These are phyloP conservation scores for Eutypa lata DNA, from an alignment of 2,329 filamentous ascomycete species.

Conservation along the genomic window DNA sequence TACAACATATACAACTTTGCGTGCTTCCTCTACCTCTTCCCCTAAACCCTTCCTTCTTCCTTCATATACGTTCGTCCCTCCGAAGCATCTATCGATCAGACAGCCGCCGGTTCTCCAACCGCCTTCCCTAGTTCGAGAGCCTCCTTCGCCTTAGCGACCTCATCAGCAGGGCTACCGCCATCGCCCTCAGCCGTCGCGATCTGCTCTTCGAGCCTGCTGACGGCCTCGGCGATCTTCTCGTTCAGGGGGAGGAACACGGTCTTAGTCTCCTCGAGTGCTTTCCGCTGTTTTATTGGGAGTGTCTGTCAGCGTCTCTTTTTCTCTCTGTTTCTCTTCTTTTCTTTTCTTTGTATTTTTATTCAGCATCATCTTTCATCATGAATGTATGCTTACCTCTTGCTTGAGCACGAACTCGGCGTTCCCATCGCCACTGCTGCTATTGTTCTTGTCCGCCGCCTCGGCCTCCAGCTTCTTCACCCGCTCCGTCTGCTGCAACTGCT, in stretches of 20 bases:
- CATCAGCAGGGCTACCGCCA: constrained; percentile 41
- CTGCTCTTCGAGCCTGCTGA: constrained; percentile 71
- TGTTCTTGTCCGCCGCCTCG: constrained; percentile 56
- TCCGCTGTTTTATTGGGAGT: constrained; percentile 51
- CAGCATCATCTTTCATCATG: too few relatives aligned
- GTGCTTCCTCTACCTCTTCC: too few relatives aligned
- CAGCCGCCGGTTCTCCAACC: constrained; percentile 23
- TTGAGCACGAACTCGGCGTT: constrained; percentile 78
- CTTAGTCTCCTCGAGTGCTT: constrained; percentile 83
- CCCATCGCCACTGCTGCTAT: constrained; percentile 55
- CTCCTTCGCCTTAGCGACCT: constrained; percentile 55
- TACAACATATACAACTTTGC: too few relatives aligned
- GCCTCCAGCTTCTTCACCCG: constrained; percentile 67
- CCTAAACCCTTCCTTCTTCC: too few relatives aligned
- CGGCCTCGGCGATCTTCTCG: constrained; percentile 67
- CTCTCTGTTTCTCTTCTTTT: too few relatives aligned
- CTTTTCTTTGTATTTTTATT: too few relatives aligned
- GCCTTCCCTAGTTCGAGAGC: constrained; percentile 49
- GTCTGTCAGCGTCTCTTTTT: not conserved
- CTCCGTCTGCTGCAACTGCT: constrained; percentile 71
- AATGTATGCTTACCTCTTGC: constrained; percentile 80
- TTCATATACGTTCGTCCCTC: not conserved
- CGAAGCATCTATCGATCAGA: constrained; percentile 10
- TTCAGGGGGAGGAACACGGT: constrained; percentile 73
- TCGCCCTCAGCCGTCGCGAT: constrained; percentile 61